phyloP scores from a whole-genome alignment of 495 filamentous ascomycete species.

The Penicillium alfredii region DNA sequence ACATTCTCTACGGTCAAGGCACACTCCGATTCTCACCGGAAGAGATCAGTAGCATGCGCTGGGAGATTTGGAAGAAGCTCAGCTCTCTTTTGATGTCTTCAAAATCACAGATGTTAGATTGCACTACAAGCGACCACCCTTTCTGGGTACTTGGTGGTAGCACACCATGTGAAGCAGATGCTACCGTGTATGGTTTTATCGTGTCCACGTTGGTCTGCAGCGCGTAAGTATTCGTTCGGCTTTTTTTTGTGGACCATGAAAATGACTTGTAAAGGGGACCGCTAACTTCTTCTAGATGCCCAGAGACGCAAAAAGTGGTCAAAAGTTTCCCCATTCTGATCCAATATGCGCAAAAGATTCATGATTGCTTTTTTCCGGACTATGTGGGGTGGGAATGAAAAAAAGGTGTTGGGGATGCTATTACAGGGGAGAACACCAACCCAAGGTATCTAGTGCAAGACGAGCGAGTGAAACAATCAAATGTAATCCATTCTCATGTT shows the following conservation, averaged over 20 bases:
- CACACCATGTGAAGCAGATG: slow-evolving; percentile 51
- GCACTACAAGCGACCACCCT: slow-evolving; percentile 20
- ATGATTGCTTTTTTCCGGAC: slow-evolving; percentile 53
- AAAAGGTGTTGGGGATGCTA: too few species aligned
- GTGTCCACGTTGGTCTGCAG: slow-evolving; percentile 40
- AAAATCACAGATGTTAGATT: slow-evolving; percentile 8
- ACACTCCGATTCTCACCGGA: slow-evolving; percentile 42
- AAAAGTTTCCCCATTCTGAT: slow-evolving; percentile 41
- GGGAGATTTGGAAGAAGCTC: slow-evolving; percentile 49
- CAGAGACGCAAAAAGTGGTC: slow-evolving; percentile 39
- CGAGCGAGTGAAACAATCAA: too few species aligned
- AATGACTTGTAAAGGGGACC: not conserved
- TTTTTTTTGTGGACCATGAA: not conserved
- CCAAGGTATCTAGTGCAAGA: too few species aligned
- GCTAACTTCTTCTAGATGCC: slow-evolving; percentile 30
- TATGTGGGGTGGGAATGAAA: too few species aligned
- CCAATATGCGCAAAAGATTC: slow-evolving; percentile 54
- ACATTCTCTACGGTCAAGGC: slow-evolving; percentile 50
- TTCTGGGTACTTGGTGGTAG: slow-evolving; percentile 56
- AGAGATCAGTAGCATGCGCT: slow-evolving; percentile 40
- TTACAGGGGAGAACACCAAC: too few species aligned
- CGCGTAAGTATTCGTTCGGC: slow-evolving; percentile 41
- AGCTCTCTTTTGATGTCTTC: slow-evolving; percentile 31
- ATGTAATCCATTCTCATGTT: too few species aligned
- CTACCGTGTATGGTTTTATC: slow-evolving; percentile 53